Percentiles rank a stretch among this genome's conserved stretches.
Evolutionary conservation across 2,329 filamentous ascomycete genomes (phyloP).

Genomic region (Penicillium freii): DNA sequence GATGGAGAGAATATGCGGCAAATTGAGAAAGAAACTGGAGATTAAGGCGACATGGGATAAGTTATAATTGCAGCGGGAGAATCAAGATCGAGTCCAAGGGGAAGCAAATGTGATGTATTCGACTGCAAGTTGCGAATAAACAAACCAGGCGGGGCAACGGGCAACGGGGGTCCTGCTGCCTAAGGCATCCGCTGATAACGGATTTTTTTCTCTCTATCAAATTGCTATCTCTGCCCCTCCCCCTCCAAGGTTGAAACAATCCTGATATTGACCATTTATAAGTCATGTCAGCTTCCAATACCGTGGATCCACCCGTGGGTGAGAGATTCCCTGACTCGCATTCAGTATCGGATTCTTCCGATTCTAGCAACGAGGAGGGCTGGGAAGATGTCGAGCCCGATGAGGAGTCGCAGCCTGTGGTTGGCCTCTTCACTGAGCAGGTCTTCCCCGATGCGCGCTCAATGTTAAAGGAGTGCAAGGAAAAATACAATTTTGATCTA

Average conservation of each 20-base stretch:
- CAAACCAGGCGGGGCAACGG: constrained; percentile 29
- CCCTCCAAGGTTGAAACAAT: background rate
- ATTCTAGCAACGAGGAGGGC: constrained; percentile 51
- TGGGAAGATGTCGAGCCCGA: constrained; percentile 64
- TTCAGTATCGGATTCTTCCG: constrained; percentile 43
- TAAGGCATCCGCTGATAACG: constrained; percentile 25
- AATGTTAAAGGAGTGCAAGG: constrained; percentile 69
- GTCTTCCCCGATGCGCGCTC: constrained; percentile 62
- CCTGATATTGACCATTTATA: background rate
- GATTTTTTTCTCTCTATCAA: constrained; percentile 24
- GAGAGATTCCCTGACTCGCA: constrained; percentile 28
- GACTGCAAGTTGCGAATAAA: constrained; percentile 21
- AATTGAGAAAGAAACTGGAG: constrained; percentile 15
- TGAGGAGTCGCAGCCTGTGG: constrained; percentile 59
- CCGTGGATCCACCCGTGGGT: constrained; percentile 18
- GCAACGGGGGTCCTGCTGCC: constrained; percentile 7
- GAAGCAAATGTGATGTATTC: constrained; percentile 15
- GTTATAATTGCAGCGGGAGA: background rate
- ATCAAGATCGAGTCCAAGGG: background rate
- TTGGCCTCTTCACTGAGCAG: constrained; percentile 66
- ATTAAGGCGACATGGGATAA: constrained; percentile 2
- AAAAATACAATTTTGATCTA: constrained; percentile 67
- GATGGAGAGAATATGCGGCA: constrained; percentile 9
- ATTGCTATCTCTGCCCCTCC: constrained; percentile 25
- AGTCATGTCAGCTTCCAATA: constrained; percentile 33